These are phyloP conservation scores for Sedum album DNA, from an alignment of 164 flowering plant genomes.

Conservation along the genomic window DNA sequence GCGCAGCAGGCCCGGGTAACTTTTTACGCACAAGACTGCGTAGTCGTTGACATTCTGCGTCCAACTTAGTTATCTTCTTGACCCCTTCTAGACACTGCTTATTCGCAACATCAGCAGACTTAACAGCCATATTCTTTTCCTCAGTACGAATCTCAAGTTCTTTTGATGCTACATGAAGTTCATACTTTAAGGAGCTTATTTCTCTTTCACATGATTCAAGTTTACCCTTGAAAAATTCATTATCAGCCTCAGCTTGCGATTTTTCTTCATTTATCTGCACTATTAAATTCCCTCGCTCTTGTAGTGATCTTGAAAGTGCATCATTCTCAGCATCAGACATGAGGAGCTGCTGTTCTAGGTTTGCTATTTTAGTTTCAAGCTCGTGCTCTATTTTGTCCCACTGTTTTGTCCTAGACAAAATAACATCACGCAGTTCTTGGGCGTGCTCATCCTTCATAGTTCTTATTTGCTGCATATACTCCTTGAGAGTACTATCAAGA, in stretches of 20 bases:
- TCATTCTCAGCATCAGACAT: slow-evolving; percentile 71
- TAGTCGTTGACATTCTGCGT: slow-evolving; percentile 93
- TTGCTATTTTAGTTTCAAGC: slow-evolving; percentile 52
- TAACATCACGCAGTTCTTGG: slow-evolving; percentile 66
- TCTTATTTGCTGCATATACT: slow-evolving; percentile 93
- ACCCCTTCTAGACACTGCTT: slow-evolving; percentile 86
- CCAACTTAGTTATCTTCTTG: slow-evolving; percentile 84
- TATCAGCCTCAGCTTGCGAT: slow-evolving; percentile 77
- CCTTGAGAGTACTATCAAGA: slow-evolving; percentile 95
- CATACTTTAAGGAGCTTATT: slow-evolving; percentile 82
- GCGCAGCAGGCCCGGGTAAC: slow-evolving; percentile 96
- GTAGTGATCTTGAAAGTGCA: slow-evolving; percentile 83
- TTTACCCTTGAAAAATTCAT: slow-evolving; percentile 62
- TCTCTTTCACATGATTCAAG: slow-evolving; percentile 80
- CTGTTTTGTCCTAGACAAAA: slow-evolving; percentile 57
- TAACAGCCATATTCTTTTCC: slow-evolving; percentile 88
- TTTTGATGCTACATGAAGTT: slow-evolving; percentile 68
- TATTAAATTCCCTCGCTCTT: slow-evolving; percentile 79
- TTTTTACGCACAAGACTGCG: slow-evolving; percentile 93
- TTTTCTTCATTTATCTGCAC: slow-evolving; percentile 76
- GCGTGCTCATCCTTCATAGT: slow-evolving; percentile 89
- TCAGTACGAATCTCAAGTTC: slow-evolving; percentile 95
- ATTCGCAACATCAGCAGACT: slow-evolving; percentile 83
- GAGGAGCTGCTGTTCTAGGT: slow-evolving; percentile 68
- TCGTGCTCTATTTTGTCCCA: slow-evolving; percentile 67